Base-by-base conservation (phyloP, 352 stramenopile genomes). In the Pythium phragmitis region DNA sequence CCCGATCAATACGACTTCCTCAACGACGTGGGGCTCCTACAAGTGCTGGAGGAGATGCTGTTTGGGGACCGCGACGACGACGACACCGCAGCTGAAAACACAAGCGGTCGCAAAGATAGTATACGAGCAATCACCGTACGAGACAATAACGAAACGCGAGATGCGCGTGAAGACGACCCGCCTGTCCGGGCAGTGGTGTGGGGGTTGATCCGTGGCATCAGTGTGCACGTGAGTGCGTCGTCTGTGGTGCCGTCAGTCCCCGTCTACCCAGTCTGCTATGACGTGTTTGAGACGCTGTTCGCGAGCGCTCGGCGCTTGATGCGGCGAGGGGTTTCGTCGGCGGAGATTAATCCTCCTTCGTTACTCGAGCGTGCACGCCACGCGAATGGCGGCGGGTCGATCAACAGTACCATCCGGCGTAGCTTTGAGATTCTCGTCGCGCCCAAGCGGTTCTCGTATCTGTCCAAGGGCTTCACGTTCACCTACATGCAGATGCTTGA, bases 351-450 rank as follows among this genome's bases (percentile, higher is more conserved):
- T 3, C 7, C 33, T 9, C 17, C 9, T 4, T 53, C 45, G 11
- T 26, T 39, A 6, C 28, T 23, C 4, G 42, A 60, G 6, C 50
- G 33, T 9, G 37, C 47, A 7, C 26, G 46, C 3, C 23, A 41
- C 7, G 17, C 34, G 2, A 39, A 39, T 39, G 34, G 34, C 17
- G 46, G 60, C 21, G 19, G 54, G 5, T 68, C 61, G 1, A 58
- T 48, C 11, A 69, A 57, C 33, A 47, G 33, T 14, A 61, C 55
- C 0, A 55, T 69, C 3, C 60, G 80, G 46, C 57, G 82, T 48
- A 91, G 82, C 36, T 89, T 83, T 63, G 91, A 97, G 63, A 63
- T 96, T 9, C 85, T 97, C 26, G 60, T 63, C 5, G 42, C 56
- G 2, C 85, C 88, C 0, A 74, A 69, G 7, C 65, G 76, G 3